Conservation (phyloP, 2,329 filamentous ascomycete species). For the Aspergillus nomiae region DNA sequence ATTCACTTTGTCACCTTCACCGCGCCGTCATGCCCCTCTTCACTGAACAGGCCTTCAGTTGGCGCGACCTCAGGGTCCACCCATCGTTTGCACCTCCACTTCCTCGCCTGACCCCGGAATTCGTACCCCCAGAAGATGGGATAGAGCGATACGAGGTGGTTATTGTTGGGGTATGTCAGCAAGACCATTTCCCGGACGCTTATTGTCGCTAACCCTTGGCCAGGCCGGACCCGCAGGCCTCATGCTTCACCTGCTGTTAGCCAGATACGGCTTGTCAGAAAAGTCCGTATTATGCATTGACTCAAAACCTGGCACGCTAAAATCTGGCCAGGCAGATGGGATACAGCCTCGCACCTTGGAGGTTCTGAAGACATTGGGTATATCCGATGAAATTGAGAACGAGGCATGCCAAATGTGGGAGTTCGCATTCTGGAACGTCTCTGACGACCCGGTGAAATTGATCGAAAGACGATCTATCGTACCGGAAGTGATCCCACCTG, state of each 20-base stretch:
- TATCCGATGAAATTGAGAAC: constrained; percentile 38
- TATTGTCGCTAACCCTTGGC: no score
- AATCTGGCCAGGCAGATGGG: constrained; percentile 46
- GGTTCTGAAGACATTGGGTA: constrained; percentile 41
- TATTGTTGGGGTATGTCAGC: constrained; percentile 32
- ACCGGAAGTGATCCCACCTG: constrained; percentile 60
- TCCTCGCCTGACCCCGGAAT: constrained; percentile 35
- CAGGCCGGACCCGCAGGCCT: constrained; percentile 44
- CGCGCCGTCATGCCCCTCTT: constrained; percentile 37
- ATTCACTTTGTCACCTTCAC: no score
- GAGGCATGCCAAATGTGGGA: constrained; percentile 52
- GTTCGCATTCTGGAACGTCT: constrained; percentile 68
- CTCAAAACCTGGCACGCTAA: constrained; percentile 36
- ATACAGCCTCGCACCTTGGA: constrained; percentile 46
- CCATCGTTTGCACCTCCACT: constrained; percentile 41
- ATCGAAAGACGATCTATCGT: constrained; percentile 62
- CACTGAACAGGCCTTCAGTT: constrained; percentile 30
- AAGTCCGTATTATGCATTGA: constrained; percentile 45
- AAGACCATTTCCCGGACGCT: no score
- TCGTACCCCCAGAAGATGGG: constrained; percentile 10
- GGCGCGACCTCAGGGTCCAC: constrained; percentile 39
- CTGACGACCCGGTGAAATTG: constrained; percentile 47
- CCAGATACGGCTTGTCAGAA: constrained; percentile 44
- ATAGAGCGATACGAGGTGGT: constrained; percentile 43
- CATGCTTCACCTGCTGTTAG: constrained; percentile 41